A percentile compares a stretch with the other conserved stretches of the same genome.
These are phyloP conservation scores for Penicillium sp. DNA, from an alignment of 2,329 filamentous ascomycete species.

Conservation along the genomic window DNA sequence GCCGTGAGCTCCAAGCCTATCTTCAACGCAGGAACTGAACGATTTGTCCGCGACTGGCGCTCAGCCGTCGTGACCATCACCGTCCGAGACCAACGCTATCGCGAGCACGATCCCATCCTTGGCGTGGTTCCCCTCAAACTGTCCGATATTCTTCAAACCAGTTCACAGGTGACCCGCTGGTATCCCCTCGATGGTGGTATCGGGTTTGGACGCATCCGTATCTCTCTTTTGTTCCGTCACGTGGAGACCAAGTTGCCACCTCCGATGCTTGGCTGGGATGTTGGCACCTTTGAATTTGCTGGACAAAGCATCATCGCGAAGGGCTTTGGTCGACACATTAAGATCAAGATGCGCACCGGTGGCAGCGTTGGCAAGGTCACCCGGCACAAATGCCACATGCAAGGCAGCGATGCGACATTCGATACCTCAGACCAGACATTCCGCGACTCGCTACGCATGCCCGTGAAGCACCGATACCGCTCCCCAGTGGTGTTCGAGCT, in stretches of 20 bases:
- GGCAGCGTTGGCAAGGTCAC: conserved; percentile 73
- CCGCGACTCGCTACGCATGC: conserved; percentile 65
- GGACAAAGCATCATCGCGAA: conserved; percentile 66
- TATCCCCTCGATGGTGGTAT: conserved; percentile 96
- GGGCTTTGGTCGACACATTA: conserved; percentile 60
- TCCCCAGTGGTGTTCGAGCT: conserved; percentile 90
- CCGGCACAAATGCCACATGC: conserved; percentile 58
- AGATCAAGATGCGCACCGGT: conserved; percentile 77
- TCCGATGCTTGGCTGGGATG: conserved; percentile 84
- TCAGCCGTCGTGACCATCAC: conserved; percentile 81
- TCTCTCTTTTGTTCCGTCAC: conserved; percentile 86
- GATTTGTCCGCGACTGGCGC: conserved; percentile 90
- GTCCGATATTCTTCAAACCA: conserved; percentile 81
- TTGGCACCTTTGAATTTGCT: conserved; percentile 87
- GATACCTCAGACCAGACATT: conserved; percentile 52
- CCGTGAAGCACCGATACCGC: conserved; percentile 85
- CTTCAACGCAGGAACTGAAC: conserved; percentile 93
- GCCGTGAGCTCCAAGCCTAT: conserved; percentile 92
- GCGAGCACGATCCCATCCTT: conserved; percentile 91
- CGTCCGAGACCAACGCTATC: conserved; percentile 81
- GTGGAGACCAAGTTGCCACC: conserved; percentile 84
- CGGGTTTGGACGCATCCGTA: conserved; percentile 82
- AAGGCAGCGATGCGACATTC: conserved; percentile 60
- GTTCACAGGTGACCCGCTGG: conserved; percentile 84
- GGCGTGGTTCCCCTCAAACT: conserved; percentile 87